These are phyloP conservation scores for Beauveria bassiana DNA, from an alignment of 2,329 filamentous ascomycete genomes.

Conservation along the genomic window DNA sequence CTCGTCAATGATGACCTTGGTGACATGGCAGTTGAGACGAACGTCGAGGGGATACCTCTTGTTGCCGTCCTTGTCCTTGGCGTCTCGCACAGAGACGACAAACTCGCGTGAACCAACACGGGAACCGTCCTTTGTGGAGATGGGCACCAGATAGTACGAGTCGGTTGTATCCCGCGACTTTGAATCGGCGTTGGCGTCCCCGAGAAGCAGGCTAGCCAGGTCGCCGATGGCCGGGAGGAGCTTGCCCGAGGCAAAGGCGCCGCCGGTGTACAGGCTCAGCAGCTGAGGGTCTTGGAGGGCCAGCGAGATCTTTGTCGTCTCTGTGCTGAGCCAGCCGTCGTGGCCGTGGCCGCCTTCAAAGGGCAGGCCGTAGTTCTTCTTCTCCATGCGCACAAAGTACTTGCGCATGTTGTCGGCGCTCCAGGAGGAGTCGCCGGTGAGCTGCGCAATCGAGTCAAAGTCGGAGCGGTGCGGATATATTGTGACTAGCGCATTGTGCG, in stretches of 20 bases:
- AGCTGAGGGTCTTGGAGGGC: conserved; percentile 45
- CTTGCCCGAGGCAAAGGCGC: conserved; percentile 35
- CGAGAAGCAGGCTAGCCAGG: conserved; percentile 36
- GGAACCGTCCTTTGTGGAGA: conserved; percentile 38
- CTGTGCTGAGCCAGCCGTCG: conserved; percentile 48
- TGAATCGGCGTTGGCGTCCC: conserved; percentile 42
- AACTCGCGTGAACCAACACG: conserved; percentile 49
- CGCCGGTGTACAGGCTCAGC: conserved; percentile 40
- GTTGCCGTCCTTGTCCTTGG: conserved; percentile 39
- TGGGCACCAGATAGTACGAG: conserved; percentile 47
- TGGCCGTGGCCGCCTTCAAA: conserved; percentile 44
- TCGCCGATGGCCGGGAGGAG: conserved; percentile 26
- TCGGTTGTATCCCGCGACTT: conserved; percentile 34
- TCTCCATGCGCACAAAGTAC: conserved; percentile 47
- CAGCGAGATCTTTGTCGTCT: conserved; percentile 41
- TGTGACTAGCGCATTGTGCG: conserved; percentile 47
- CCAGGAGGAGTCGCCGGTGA: conserved; percentile 52
- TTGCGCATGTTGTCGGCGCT: conserved; percentile 47
- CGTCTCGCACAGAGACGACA: conserved; percentile 40
- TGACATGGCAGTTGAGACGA: conserved; percentile 37
- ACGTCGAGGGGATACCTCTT: conserved; percentile 50
- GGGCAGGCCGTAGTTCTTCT: conserved; percentile 41
- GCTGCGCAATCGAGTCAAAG: conserved; percentile 41
- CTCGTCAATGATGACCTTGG: conserved; percentile 36
- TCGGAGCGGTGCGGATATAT: conserved; percentile 46